Conservation (phyloP, 129 eudicot species). For the Lonicera japonica region DNA sequence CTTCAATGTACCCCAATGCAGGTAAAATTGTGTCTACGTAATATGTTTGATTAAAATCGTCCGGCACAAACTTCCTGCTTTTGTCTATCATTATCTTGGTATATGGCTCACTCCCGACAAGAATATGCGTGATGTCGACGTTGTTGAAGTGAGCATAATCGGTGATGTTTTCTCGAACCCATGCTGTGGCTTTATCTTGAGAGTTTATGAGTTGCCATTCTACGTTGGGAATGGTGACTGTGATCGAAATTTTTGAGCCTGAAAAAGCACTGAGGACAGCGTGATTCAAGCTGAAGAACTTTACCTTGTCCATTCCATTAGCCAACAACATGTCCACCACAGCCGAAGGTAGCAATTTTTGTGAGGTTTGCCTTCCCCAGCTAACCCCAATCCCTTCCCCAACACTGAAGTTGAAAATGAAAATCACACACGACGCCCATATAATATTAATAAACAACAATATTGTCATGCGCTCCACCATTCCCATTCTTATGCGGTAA, state of each 20-base stretch:
- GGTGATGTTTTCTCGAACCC: not conserved
- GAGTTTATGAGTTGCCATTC: not conserved
- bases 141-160: no score
- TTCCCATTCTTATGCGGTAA: no score
- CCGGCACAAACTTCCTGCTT: not conserved
- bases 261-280: slow-evolving; percentile 10
- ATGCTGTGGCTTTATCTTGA: not conserved
- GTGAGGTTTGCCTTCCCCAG: slow-evolving; percentile 17
- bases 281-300: not conserved
- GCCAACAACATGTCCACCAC: slow-evolving; percentile 21
- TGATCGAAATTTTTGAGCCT: not conserved
- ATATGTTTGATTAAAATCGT: not conserved
- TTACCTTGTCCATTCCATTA: slow-evolving; percentile 4
- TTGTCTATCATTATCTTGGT: not conserved
- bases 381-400: slow-evolving; percentile 7
- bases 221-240: not conserved
- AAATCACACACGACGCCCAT: no score
- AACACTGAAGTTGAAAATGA: not conserved
- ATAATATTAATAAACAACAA: no score
- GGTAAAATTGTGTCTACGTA: not conserved
- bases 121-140: not conserved
- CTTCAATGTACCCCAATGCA: not conserved
- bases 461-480: no score
- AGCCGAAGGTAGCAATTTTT: slow-evolving; percentile 14
- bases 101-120: slow-evolving; percentile 2